Conservation (phyloP, 73 alveolate genomes). For the Tetrahymena malaccensis region DNA sequence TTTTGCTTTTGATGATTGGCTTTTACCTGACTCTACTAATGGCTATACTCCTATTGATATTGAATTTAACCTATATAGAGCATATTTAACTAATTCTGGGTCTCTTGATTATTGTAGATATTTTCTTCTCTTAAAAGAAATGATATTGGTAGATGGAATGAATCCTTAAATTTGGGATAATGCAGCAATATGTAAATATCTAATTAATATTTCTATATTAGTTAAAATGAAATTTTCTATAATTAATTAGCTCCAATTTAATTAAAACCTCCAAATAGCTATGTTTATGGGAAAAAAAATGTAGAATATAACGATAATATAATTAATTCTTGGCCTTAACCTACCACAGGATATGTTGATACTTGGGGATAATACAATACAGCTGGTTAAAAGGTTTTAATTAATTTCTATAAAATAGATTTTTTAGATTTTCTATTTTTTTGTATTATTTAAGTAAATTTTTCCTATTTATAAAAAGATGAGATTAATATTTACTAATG, state of each 20-base stretch:
- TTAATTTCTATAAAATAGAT: background rate
- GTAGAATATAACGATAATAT: background rate
- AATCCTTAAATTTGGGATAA: background rate
- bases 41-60: background rate
- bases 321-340: background rate
- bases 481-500: background rate
- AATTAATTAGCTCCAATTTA: background rate
- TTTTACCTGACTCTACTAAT: background rate
- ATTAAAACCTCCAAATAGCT: background rate
- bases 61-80: background rate
- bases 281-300: background rate
- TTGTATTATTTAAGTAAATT: no score
- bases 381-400: background rate
- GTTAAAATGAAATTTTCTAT: background rate
- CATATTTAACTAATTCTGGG: background rate
- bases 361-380: background rate
- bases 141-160: background rate
- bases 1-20: background rate
- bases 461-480: background rate
- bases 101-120: background rate
- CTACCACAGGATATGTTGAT: background rate
- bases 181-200: background rate
- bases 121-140: background rate
- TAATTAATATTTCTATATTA: background rate
- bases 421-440: background rate